Evolutionary conservation across 148 eudicot species (phyloP).

Genomic region (Rhododendron williamsianum): DNA sequence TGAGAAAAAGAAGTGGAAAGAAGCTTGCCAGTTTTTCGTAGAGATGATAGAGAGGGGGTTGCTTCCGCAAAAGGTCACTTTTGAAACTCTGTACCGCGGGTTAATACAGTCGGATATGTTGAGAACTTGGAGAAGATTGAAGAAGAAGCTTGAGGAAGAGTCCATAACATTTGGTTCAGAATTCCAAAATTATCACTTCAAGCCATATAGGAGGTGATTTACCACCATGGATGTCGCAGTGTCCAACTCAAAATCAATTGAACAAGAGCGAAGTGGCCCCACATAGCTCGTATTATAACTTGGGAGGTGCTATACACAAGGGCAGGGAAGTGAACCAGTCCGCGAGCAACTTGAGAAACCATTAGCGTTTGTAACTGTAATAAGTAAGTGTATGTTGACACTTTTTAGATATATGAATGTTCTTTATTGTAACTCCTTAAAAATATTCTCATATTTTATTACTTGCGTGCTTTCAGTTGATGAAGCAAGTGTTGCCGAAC

Average conservation of each 20-base stretch:
- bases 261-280: neutral
- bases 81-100: slow-evolving; percentile 81
- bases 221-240: neutral
- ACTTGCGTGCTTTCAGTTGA: too few species aligned
- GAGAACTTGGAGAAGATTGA: slow-evolving; percentile 89
- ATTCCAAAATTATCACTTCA: slow-evolving; percentile 66
- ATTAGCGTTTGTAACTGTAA: neutral
- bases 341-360: neutral
- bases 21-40: slow-evolving; percentile 72
- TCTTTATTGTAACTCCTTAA: too few species aligned
- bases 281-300: neutral
- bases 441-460: too few species aligned
- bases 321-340: neutral
- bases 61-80: slow-evolving; percentile 84
- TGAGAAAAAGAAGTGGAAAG: slow-evolving; percentile 72
- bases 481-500: too few species aligned
- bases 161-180: slow-evolving; percentile 74
- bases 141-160: slow-evolving; percentile 92
- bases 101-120: slow-evolving; percentile 82
- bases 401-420: too few species aligned
- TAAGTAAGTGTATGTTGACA: too few species aligned
- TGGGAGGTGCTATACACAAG: neutral
- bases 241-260: neutral
- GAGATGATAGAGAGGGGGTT: slow-evolving; percentile 94
- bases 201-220: slow-evolving; percentile 73